A percentile compares a stretch with the other conserved stretches of the same genome.
These are phyloP conservation scores for Funneliformis geosporum DNA, from an alignment of 192 early-diverging fungal species.

Conservation along the genomic window DNA sequence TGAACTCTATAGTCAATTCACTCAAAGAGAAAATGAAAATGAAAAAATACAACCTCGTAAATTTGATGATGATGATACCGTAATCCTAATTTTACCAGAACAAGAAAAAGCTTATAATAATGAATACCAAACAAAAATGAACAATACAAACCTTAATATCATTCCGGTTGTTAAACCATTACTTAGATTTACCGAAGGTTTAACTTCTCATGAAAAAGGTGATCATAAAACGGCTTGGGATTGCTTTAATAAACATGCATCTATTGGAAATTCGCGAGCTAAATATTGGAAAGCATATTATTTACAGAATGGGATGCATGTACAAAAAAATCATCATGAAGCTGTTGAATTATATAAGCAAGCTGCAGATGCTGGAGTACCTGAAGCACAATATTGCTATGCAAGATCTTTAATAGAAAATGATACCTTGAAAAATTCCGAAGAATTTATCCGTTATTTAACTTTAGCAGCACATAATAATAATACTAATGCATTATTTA, in stretches of 20 bases:
- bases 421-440: not conserved
- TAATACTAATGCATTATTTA: not conserved
- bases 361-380: not conserved
- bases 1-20: not conserved
- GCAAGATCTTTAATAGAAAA: constrained; percentile 3
- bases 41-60: not conserved
- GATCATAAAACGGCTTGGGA: constrained; percentile 13
- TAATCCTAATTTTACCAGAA: not conserved
- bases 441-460: constrained; percentile 8
- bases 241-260: constrained; percentile 5
- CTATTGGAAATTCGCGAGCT: not conserved
- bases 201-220: not conserved
- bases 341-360: constrained; percentile 8
- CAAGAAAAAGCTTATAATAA: not conserved
- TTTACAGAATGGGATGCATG: not conserved
- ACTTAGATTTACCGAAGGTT: not conserved
- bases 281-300: constrained; percentile 24
- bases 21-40: not conserved
- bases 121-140: not conserved
- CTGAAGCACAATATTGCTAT: constrained; percentile 5
- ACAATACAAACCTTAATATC: not conserved
- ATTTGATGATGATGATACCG: constrained; percentile 4
- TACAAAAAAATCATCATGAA: not conserved
- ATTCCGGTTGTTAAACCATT: not conserved
- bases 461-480: not conserved